Evolutionary conservation across 192 early-diverging fungal species (phyloP).

Genomic region (Martensiomyces pterosporus): DNA sequence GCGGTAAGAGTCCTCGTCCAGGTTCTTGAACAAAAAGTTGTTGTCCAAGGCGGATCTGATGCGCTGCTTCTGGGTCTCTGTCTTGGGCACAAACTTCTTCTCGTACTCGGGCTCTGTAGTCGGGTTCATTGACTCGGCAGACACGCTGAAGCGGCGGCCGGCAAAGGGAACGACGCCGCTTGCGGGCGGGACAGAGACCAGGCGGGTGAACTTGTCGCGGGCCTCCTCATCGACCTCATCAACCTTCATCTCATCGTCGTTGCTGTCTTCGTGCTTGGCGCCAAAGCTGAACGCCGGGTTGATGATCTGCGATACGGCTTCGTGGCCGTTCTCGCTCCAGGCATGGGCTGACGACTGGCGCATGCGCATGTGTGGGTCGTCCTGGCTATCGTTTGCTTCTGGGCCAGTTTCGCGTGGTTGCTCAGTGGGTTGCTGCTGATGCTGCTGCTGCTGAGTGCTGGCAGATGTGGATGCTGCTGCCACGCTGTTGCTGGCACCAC

Average conservation of each 20-base stretch:
- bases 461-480: slow-evolving; percentile 4
- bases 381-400: slow-evolving; percentile 33
- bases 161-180: slow-evolving; percentile 70
- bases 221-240: slow-evolving; percentile 60
- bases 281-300: slow-evolving; percentile 54
- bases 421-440: too few species aligned
- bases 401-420: slow-evolving; percentile 41
- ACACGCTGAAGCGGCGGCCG: slow-evolving; percentile 89
- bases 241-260: slow-evolving; percentile 53
- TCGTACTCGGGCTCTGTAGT: slow-evolving; percentile 70
- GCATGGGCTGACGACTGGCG: slow-evolving; percentile 50
- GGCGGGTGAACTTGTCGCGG: slow-evolving; percentile 55
- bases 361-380: slow-evolving; percentile 41
- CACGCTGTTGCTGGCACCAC: background rate
- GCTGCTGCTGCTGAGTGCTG: slow-evolving; percentile 11
- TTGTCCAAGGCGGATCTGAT: slow-evolving; percentile 76
- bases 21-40: slow-evolving; percentile 90
- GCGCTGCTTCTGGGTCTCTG: slow-evolving; percentile 75
- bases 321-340: slow-evolving; percentile 33
- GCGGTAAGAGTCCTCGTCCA: slow-evolving; percentile 93
- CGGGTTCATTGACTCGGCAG: slow-evolving; percentile 95
- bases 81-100: slow-evolving; percentile 86
- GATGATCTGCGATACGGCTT: slow-evolving; percentile 26
- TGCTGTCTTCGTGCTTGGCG: slow-evolving; percentile 34
- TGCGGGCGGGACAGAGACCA: slow-evolving; percentile 50